Evolutionary conservation across 2,329 filamentous ascomycete genomes (phyloP).

Genomic region (Elsinoe australis): DNA sequence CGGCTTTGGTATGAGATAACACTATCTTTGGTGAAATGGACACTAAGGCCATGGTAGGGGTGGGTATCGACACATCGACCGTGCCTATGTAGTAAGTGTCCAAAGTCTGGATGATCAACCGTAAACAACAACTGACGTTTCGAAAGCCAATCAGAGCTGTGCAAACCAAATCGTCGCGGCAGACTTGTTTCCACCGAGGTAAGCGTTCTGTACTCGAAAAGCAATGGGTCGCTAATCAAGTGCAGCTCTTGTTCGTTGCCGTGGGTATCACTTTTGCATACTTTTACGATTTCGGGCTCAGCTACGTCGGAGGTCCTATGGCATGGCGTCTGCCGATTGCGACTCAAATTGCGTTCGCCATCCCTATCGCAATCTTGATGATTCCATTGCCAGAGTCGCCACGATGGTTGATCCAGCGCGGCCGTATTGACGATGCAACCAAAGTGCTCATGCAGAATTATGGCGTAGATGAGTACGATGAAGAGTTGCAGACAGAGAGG

Average conservation of each 20-base stretch:
- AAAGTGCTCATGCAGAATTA: slow-evolving; percentile 26
- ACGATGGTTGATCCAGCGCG: slow-evolving; percentile 33
- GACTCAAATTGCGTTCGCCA: slow-evolving; percentile 37
- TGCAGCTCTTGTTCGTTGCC: slow-evolving; percentile 26
- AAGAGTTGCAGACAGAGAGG: slow-evolving; percentile 24
- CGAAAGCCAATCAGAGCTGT: slow-evolving; percentile 22
- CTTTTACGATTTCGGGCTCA: slow-evolving; percentile 25
- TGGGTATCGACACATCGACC: slow-evolving; percentile 22
- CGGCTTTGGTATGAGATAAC: slow-evolving; percentile 6
- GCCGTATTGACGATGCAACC: slow-evolving; percentile 23
- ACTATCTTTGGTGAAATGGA: not conserved
- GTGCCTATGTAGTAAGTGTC: slow-evolving; percentile 31
- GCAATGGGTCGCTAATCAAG: not conserved
- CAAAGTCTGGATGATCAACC: too few species aligned
- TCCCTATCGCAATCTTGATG: slow-evolving; percentile 34
- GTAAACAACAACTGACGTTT: not conserved
- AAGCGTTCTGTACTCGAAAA: not conserved
- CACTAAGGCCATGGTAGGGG: slow-evolving; percentile 4
- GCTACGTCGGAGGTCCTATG: slow-evolving; percentile 31
- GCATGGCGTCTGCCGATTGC: slow-evolving; percentile 38
- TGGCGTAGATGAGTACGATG: slow-evolving; percentile 23
- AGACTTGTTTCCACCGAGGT: slow-evolving; percentile 22
- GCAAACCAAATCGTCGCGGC: slow-evolving; percentile 24
- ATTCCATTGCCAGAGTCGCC: slow-evolving; percentile 31
- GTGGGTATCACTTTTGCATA: slow-evolving; percentile 23